Percentiles rank a stretch among this genome's conserved stretches.
Evolutionary conservation across 1,284 basidiomycete species (phyloP).

Genomic region (Stygiomarasmius scandens): DNA sequence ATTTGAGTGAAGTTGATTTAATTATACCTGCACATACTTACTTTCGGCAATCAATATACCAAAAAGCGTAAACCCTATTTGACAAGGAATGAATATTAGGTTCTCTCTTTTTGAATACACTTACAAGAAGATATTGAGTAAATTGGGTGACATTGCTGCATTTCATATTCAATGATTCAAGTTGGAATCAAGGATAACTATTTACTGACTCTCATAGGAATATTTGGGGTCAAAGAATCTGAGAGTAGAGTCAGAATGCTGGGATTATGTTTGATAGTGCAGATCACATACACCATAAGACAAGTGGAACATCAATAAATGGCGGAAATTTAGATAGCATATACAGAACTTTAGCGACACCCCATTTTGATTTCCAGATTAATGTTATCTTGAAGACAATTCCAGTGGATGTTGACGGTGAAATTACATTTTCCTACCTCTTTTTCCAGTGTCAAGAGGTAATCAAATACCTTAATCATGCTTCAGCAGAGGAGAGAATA

Average conservation of each 20-base stretch:
- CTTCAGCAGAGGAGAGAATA: too few species aligned
- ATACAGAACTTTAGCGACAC: slow-evolving; percentile 14
- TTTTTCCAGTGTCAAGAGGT: not conserved
- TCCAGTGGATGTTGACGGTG: too few species aligned
- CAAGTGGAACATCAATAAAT: slow-evolving; percentile 17
- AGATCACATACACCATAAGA: slow-evolving; percentile 11
- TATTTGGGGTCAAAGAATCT: not conserved
- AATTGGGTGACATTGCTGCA: not conserved
- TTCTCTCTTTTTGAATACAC: not conserved
- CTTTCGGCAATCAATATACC: slow-evolving; percentile 13
- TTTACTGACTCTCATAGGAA: not conserved
- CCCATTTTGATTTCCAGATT: slow-evolving; percentile 4
- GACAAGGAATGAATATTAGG: not conserved
- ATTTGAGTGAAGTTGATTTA: too few species aligned
- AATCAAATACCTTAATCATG: not conserved
- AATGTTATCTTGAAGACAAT: not conserved
- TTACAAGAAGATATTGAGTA: not conserved
- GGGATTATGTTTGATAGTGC: not conserved
- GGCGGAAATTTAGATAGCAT: slow-evolving; percentile 16
- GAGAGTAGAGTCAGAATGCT: not conserved
- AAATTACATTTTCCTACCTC: not conserved
- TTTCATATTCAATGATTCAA: too few species aligned
- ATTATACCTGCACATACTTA: not conserved
- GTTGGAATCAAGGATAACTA: not conserved
- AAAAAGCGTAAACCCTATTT: slow-evolving; percentile 10